phyloP scores from a whole-genome alignment of 208 protist species.

The Phytomonas sp. region DNA sequence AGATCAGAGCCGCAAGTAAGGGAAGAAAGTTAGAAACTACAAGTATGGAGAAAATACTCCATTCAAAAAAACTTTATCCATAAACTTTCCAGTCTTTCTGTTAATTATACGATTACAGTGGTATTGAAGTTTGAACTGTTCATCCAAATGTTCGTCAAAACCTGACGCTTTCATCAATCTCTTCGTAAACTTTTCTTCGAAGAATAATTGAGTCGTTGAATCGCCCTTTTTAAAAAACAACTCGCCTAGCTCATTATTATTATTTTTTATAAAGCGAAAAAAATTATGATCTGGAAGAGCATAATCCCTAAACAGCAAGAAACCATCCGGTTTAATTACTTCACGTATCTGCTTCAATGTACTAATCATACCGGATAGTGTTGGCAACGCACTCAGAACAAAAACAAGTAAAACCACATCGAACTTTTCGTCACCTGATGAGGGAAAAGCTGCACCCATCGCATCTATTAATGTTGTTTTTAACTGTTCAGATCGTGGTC shows the following conservation, averaged over 20 bases:
- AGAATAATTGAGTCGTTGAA: constrained; percentile 68
- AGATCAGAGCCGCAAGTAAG: neutral
- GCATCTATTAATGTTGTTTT: constrained; percentile 14
- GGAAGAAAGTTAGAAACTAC: neutral
- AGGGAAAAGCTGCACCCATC: constrained; percentile 13
- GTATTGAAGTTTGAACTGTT: constrained; percentile 26
- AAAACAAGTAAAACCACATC: constrained; percentile 69
- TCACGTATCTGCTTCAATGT: constrained; percentile 30
- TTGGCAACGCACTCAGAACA: constrained; percentile 67
- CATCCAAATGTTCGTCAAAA: constrained; percentile 29
- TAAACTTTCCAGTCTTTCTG: constrained; percentile 69
- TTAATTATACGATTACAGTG: constrained; percentile 83
- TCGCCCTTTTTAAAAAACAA: constrained; percentile 64
- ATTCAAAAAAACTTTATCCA: constrained; percentile 88
- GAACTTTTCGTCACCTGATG: constrained; percentile 17
- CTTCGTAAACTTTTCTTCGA: constrained; percentile 36
- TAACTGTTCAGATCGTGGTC: constrained; percentile 12
- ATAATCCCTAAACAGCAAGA: constrained; percentile 72
- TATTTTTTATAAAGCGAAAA: constrained; percentile 59
- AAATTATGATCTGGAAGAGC: constrained; percentile 73
- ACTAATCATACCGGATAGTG: constrained; percentile 41
- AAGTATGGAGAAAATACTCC: constrained; percentile 27
- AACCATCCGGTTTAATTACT: constrained; percentile 34
- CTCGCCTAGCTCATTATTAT: constrained; percentile 15
- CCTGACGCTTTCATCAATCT: constrained; percentile 36